Conservation (phyloP, 2,329 filamentous ascomycete species). For the Apiospora saccharicola region DNA sequence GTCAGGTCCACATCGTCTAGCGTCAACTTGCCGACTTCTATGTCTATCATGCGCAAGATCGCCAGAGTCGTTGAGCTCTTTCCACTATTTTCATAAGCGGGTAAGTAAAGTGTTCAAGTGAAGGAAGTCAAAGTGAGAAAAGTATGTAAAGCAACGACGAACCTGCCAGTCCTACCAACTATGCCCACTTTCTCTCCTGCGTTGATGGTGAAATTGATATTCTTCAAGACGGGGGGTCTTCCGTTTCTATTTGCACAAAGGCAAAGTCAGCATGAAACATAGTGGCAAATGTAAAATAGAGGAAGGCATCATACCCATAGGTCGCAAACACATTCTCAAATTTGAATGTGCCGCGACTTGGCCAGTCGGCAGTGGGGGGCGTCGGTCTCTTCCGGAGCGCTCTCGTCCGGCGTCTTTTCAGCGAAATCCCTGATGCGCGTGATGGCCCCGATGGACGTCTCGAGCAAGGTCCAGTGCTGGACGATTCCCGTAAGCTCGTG, state of each 20-base stretch:
- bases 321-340: constrained; percentile 27
- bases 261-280: not conserved
- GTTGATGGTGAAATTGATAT: constrained; percentile 26
- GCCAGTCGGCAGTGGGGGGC: constrained; percentile 24
- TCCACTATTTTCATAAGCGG: constrained; percentile 28
- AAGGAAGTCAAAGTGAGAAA: not conserved
- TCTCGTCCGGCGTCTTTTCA: constrained; percentile 28
- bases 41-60: constrained; percentile 29
- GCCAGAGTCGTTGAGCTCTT: constrained; percentile 30
- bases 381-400: not conserved
- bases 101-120: not conserved
- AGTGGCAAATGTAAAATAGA: not conserved
- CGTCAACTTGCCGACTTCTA: constrained; percentile 24
- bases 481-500: constrained; percentile 27
- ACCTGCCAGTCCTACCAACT: constrained; percentile 30
- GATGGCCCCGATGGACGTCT: constrained; percentile 28
- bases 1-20: constrained; percentile 30
- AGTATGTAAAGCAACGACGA: not conserved
- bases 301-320: constrained; percentile 23
- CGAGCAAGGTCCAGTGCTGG: constrained; percentile 28
- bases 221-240: constrained; percentile 24
- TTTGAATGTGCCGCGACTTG: constrained; percentile 23
- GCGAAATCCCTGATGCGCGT: constrained; percentile 28
- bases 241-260: constrained; percentile 1
- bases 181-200: constrained; percentile 28